A percentile compares a stretch with the other conserved stretches of the same genome.
Conservation (phyloP, 176 grass and related monocot genomes). For the Hyparrhenia diplandra region DNA sequence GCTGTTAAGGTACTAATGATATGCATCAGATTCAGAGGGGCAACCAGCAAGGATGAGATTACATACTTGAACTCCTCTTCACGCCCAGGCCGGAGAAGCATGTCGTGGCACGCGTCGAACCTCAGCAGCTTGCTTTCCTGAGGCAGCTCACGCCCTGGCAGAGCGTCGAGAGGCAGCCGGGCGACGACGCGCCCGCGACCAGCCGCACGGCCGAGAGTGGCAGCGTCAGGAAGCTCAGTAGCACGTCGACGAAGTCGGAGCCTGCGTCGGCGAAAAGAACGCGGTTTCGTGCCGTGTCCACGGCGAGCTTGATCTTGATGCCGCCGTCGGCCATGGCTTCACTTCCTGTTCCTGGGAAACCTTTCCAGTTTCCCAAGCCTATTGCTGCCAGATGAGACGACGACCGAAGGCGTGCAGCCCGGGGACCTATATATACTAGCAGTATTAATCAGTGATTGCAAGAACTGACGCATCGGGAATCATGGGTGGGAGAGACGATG, state of each 20-base stretch:
- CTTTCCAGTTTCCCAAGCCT: not conserved
- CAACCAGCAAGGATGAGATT: too few relatives aligned
- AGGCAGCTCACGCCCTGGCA: not conserved
- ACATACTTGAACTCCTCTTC: not conserved
- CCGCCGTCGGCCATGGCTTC: not conserved
- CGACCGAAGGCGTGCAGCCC: not conserved
- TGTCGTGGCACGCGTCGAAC: not conserved
- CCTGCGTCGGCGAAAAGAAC: slow-evolving; percentile 20
- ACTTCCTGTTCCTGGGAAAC: not conserved
- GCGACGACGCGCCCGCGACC: not conserved
- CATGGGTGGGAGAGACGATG: not conserved
- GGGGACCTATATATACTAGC: not conserved
- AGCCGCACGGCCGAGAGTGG: not conserved
- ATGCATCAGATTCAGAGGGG: too few relatives aligned
- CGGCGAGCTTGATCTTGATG: slow-evolving; percentile 17
- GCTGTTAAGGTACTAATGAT: too few relatives aligned
- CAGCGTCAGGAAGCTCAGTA: slow-evolving; percentile 22
- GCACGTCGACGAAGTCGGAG: slow-evolving; percentile 26
- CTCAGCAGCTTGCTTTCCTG: not conserved
- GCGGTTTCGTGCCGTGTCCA: not conserved
- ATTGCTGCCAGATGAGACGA: too few relatives aligned
- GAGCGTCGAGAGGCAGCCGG: slow-evolving; percentile 17
- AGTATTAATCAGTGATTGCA: too few relatives aligned
- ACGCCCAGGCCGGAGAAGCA: not conserved
- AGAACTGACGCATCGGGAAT: not conserved